These are phyloP conservation scores for Fallopia convolvulus DNA, from an alignment of 148 eudicot genomes.

Conservation along the genomic window DNA sequence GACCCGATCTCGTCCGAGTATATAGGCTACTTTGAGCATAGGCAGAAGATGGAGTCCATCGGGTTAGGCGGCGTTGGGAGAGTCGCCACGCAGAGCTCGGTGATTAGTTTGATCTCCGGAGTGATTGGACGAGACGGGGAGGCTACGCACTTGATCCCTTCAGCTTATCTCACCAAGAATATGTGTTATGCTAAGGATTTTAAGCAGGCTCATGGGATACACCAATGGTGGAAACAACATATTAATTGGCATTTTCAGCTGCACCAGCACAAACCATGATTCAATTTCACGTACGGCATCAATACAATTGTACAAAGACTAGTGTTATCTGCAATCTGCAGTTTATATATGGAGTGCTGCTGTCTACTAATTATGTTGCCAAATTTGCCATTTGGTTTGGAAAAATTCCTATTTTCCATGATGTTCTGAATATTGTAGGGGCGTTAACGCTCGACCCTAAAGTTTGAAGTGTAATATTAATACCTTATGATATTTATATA, in stretches of 20 bases:
- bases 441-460: too few species aligned
- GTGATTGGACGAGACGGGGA: constrained; percentile 27
- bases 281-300: too few species aligned
- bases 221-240: constrained; percentile 37
- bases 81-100: constrained; percentile 20
- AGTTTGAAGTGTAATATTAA: too few species aligned
- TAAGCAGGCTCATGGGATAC: constrained; percentile 29
- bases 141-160: constrained; percentile 28
- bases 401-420: too few species aligned
- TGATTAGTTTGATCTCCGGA: constrained; percentile 18
- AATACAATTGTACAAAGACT: too few species aligned
- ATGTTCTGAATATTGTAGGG: too few species aligned
- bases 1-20: constrained; percentile 35
- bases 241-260: constrained; percentile 17
- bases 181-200: constrained; percentile 12
- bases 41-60: constrained; percentile 23
- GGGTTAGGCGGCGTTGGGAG: constrained; percentile 21
- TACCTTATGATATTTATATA: too few species aligned
- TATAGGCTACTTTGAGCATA: constrained; percentile 35
- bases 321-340: too few species aligned
- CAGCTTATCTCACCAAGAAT: constrained; percentile 25
- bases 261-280: neutral
- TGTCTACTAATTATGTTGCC: too few species aligned
- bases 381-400: too few species aligned
- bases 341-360: too few species aligned